Percentiles rank a stretch among this genome's conserved stretches.
Evolutionary conservation across 352 stramenopile species (phyloP).

Genomic region (Globisporangium viniferum): DNA sequence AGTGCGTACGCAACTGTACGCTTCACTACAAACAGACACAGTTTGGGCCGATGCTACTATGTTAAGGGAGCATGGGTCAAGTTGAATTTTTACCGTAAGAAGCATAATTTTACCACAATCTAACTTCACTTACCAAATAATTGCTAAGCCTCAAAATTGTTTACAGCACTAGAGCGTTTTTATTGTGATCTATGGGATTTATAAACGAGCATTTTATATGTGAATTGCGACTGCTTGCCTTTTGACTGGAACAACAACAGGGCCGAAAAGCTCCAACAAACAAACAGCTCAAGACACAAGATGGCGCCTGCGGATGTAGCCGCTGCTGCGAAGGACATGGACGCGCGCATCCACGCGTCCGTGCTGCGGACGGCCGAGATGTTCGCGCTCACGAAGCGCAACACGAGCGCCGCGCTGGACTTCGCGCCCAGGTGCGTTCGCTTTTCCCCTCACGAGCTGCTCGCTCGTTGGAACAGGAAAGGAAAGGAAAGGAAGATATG

Average conservation of each 20-base stretch:
- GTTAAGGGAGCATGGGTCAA: neutral
- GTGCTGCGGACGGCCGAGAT: conserved; percentile 67
- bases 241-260: conserved; percentile 2
- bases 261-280: neutral
- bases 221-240: neutral
- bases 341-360: conserved; percentile 54
- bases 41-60: neutral
- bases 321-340: conserved; percentile 13
- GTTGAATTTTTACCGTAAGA: too few species aligned
- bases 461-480: neutral
- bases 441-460: neutral
- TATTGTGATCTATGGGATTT: too few species aligned
- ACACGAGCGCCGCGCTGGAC: conserved; percentile 33
- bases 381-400: conserved; percentile 70
- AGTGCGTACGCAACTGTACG: neutral
- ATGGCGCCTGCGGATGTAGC: neutral
- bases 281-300: neutral
- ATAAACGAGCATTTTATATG: neutral
- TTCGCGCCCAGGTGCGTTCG: conserved; percentile 52
- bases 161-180: too few species aligned
- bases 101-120: too few species aligned
- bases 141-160: too few species aligned
- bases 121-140: too few species aligned
- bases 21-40: neutral
- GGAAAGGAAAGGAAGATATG: conserved; percentile 4